Evolutionary conservation across 371 early-diverging fungal species (phyloP), one percentile per base, ranked within the genome.

Genomic region (Capillidium heterosporum): DNA sequence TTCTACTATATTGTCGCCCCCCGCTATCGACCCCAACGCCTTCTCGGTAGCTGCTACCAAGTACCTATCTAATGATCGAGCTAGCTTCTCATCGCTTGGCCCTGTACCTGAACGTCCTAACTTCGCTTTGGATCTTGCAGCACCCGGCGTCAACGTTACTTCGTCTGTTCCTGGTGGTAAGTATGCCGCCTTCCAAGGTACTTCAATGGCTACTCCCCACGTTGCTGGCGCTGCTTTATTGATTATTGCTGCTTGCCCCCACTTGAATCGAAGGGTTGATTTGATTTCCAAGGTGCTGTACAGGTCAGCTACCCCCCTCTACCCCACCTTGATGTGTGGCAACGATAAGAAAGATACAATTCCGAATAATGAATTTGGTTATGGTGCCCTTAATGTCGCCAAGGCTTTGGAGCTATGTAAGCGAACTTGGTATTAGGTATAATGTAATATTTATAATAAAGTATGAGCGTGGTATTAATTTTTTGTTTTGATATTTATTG

Each of bases 91-190:
- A 24, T 28, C 28, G 2, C 4, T 49, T 3, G 49, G 49, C 23
- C 49, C 49, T 24, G 49, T 49, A 23, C 26, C 27, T 7, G 27
- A 26, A 4, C 49, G 49, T 28, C 87, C 90, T 8, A 84, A 86
- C 64, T 82, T 84, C 10, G 71, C 82, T 29, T 88, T 89, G 43
- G 78, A 53, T 39, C 15, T 53, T 23, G 67, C 63, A 67, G 66
- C 32, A 59, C 65, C 59, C 58, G 71, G 41, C 67, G 50, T 50
- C 78, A 31, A 76, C 83, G 5, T 69, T 31, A 26, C 49, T 31
- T 26, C 10, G 2, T 24, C 10, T 49, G 5, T 26, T 8, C 26
- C 11, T 7, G 27, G 10, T 8, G 13, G n/a, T 40, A 5, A 39
- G 24, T 32, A 19, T 53, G 53, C 39, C 19, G 39, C 26, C 24